Percentiles rank a stretch among this genome's conserved stretches.
These are phyloP conservation scores for Eimeria acervulina DNA, from an alignment of 169 alveolate genomes.

Conservation along the genomic window DNA sequence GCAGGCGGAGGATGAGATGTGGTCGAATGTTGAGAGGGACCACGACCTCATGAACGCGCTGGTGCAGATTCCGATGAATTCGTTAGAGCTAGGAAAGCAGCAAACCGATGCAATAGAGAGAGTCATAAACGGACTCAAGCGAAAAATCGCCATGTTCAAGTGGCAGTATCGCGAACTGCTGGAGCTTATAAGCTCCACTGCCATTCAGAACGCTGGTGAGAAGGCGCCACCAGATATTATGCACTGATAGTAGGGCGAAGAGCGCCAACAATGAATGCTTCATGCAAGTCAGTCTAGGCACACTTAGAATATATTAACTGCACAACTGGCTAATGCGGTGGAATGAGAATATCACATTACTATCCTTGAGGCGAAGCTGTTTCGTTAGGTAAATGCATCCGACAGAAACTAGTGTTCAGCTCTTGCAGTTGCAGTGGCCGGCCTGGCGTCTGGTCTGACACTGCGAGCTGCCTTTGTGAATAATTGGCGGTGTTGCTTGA, in stretches of 20 bases:
- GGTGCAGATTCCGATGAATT: constrained; percentile 51
- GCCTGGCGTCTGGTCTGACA: background rate
- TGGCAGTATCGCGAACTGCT: constrained; percentile 74
- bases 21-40: constrained; percentile 47
- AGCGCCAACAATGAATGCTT: background rate
- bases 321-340: background rate
- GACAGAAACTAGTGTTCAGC: background rate
- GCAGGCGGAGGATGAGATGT: constrained; percentile 59
- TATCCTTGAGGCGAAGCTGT: background rate
- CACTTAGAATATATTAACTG: background rate
- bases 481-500: background rate
- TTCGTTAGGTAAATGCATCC: background rate
- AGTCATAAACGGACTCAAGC: constrained; percentile 60
- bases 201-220: constrained; percentile 64
- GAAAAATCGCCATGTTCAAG: constrained; percentile 65
- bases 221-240: background rate
- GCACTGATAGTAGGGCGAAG: background rate
- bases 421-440: background rate
- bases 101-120: constrained; percentile 75
- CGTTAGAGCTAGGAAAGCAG: constrained; percentile 41
- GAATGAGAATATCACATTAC: background rate
- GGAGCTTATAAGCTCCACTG: constrained; percentile 72
- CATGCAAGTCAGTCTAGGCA: background rate
- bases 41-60: constrained; percentile 61
- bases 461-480: background rate